Evolutionary conservation across 495 filamentous ascomycete genomes (phyloP).

Genomic region (Bathelium albidoporum): DNA sequence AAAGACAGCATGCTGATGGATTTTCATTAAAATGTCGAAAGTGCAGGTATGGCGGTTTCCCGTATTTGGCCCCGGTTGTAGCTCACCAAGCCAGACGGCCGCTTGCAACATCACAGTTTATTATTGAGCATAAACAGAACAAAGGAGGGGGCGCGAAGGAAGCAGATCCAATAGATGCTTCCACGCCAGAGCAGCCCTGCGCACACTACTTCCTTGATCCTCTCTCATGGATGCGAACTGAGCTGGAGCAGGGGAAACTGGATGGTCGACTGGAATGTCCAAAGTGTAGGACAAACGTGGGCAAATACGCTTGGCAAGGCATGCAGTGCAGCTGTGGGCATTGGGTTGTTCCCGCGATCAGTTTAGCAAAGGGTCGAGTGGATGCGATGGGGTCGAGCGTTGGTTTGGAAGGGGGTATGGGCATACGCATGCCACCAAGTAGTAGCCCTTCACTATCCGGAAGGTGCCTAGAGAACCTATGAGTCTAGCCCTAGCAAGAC

Average conservation of each 20-base stretch:
- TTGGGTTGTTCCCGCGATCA: constrained; percentile 89
- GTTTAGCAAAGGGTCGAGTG: constrained; percentile 65
- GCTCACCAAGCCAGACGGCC: constrained; percentile 36
- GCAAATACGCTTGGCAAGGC: constrained; percentile 92
- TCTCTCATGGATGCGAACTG: constrained; percentile 83
- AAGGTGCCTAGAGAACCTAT: background rate
- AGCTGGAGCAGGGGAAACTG: constrained; percentile 63
- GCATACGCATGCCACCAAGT: constrained; percentile 21
- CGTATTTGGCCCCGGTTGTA: background rate
- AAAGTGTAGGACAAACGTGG: constrained; percentile 69
- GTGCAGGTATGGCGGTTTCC: constrained; percentile 35
- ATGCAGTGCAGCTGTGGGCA: constrained; percentile 83
- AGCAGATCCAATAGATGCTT: background rate
- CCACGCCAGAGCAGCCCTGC: constrained; percentile 35
- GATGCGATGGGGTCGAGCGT: constrained; percentile 48
- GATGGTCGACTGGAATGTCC: constrained; percentile 79
- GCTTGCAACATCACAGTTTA: constrained; percentile 53
- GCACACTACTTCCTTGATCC: constrained; percentile 84
- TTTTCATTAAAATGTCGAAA: constrained; percentile 44
- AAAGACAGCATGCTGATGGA: constrained; percentile 15
- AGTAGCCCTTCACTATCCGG: background rate
- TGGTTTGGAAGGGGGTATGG: constrained; percentile 7
- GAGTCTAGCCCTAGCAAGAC: background rate
- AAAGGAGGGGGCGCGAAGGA: background rate
- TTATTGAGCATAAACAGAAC: constrained; percentile 43